Conservation (phyloP, 2,329 filamentous ascomycete genomes). For the Calycina herbarum region DNA sequence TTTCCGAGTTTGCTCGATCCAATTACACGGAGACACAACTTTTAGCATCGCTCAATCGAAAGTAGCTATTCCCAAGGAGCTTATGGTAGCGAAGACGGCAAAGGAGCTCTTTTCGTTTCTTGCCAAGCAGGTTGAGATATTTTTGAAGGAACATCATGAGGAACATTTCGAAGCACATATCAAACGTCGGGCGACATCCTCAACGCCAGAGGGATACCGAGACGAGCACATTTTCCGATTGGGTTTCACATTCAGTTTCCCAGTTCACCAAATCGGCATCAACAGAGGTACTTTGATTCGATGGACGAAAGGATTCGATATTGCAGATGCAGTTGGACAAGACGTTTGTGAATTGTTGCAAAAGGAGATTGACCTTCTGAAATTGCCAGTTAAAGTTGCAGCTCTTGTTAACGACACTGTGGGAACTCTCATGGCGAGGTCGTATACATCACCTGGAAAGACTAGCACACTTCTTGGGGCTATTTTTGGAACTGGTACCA, state of each 20-base stretch:
- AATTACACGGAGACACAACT: constrained; percentile 89
- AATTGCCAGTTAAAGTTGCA: constrained; percentile 88
- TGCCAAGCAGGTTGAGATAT: constrained; percentile 86
- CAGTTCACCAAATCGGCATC: constrained; percentile 89
- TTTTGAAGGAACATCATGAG: constrained; percentile 82
- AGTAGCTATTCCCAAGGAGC: constrained; percentile 81
- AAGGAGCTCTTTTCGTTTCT: constrained; percentile 90
- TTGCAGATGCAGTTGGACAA: constrained; percentile 88
- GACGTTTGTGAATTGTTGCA: constrained; percentile 93
- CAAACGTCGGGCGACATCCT: constrained; percentile 61
- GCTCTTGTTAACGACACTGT: constrained; percentile 97
- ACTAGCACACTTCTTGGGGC: constrained; percentile 86
- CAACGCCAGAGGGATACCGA: constrained; percentile 57
- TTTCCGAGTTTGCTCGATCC: constrained; percentile 94
- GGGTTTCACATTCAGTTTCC: constrained; percentile 99
- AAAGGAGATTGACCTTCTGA: constrained; percentile 80
- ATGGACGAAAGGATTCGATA: constrained; percentile 99
- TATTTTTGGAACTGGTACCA: constrained; percentile 61
- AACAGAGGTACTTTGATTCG: constrained; percentile 93
- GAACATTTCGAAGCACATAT: constrained; percentile 78
- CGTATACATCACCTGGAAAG: constrained; percentile 89
- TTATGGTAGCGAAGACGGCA: constrained; percentile 87
- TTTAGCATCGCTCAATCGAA: constrained; percentile 94
- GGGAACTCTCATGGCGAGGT: constrained; percentile 94
- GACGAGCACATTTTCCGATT: constrained; percentile 85